These are phyloP conservation scores for Phytophthora ramorum DNA, from an alignment of 352 stramenopile species.

Conservation along the genomic window DNA sequence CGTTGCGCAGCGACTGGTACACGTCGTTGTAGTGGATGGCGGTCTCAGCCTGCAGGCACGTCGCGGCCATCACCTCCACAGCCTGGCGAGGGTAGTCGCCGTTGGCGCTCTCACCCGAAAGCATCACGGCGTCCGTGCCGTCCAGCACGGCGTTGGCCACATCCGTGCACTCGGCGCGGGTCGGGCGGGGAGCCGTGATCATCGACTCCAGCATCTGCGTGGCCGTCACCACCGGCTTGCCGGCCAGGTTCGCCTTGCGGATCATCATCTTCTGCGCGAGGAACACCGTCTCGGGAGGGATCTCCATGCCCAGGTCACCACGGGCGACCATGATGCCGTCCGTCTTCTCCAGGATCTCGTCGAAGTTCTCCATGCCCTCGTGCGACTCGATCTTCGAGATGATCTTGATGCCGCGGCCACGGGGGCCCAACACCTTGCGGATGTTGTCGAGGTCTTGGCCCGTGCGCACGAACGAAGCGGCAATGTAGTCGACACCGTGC, in stretches of 20 bases:
- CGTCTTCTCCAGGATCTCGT: constrained; percentile 96
- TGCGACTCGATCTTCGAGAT: constrained; percentile 99
- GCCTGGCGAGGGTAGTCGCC: constrained; percentile 95
- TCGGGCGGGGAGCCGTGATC: constrained; percentile 97
- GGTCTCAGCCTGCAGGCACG: constrained; percentile 90
- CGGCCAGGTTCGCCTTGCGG: constrained; percentile 93
- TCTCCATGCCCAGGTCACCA: constrained; percentile 99
- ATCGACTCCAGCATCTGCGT: constrained; percentile 99
- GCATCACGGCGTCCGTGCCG: constrained; percentile 97
- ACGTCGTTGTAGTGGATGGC: constrained; percentile 91
- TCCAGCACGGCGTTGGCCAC: constrained; percentile 99
- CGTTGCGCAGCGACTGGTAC: constrained; percentile 75
- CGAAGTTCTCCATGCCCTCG: constrained; percentile 96
- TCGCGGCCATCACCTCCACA: constrained; percentile 95
- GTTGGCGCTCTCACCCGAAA: constrained; percentile 98
- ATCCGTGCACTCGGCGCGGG: constrained; percentile 98
- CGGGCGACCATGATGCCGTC: constrained; percentile 99
- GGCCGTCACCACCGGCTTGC: constrained; percentile 98
- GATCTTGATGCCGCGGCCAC: constrained; percentile 92
- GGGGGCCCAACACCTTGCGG: constrained; percentile 85
- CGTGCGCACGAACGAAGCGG: constrained; percentile 97
- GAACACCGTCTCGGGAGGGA: constrained; percentile 98
- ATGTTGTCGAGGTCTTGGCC: constrained; percentile 97
- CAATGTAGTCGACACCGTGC: constrained; percentile 97
- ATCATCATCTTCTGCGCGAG: constrained; percentile 99